Base-by-base conservation (phyloP, 2,329 filamentous ascomycete genomes). In the Aspergillus fumigatus region DNA sequence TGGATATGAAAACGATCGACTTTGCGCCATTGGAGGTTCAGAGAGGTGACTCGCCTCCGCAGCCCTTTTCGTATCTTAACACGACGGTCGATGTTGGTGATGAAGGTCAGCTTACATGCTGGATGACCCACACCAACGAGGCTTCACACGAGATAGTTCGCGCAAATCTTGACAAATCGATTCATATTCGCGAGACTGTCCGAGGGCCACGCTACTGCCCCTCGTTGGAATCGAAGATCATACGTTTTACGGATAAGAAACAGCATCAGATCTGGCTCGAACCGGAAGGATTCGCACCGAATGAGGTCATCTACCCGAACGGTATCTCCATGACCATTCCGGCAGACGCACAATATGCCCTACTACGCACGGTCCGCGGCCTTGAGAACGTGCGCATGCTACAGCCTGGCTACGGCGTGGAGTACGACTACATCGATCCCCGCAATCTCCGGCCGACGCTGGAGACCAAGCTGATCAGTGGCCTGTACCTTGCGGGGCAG, bases 391-490 rank as follows among this genome's bases (percentile, higher is more conserved):
- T 92, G 4, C 86, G 81, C 26, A 97, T 99, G 92, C 83, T 96
- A 6, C 93, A 97, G 68, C 88, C 93, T 1, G 94, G 93, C 8
- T 99, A 99, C 68, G 94, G 94, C 7, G 94, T 99, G 1, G 94
- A 99, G 72, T 99, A 99, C 73, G 94, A 97, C 77, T 99, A 99
- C 72, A 90, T 99, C 19, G 94, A 99, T 70, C 94, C 94, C 19
- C 88, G 94, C 52, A 88, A 89, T 64, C 81, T 99, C 3, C 88
- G 87, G 62, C 85, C 89, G n/a, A 94, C 92, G 0, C 83, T 99
- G 7, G 94, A 99, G 74, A 97, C 94, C 1, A 99, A 97, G 74
- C 82, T 88, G 23, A 96, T 99, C 60, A 80, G 80, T 7, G 94
- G 94, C 1, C 83, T 99, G 11, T 99, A 89, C 75, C 82, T 99